These are phyloP conservation scores for Diplogelasinospora grovesii DNA, from an alignment of 495 filamentous ascomycete species.

Conservation along the genomic window DNA sequence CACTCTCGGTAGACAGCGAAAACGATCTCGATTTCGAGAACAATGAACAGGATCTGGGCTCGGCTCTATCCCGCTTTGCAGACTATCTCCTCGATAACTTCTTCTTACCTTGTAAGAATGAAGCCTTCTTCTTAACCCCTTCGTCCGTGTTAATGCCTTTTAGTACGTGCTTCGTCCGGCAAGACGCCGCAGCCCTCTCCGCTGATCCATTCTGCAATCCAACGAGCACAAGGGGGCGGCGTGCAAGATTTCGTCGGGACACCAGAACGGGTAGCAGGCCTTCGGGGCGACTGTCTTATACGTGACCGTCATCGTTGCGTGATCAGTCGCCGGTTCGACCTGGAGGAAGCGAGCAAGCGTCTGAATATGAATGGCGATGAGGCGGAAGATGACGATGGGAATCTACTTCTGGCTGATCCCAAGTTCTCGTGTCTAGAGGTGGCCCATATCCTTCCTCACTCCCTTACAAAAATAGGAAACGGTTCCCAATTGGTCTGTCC, in stretches of 20 bases:
- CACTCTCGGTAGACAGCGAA: neutral
- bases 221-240: neutral
- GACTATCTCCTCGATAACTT: conserved; percentile 1
- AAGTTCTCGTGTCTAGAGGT: neutral
- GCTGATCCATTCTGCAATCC: neutral
- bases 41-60: neutral
- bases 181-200: neutral
- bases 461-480: neutral
- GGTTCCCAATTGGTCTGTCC: too few relatives aligned
- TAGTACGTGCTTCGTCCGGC: neutral
- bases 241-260: neutral
- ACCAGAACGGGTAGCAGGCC: neutral
- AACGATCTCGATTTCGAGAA: neutral
- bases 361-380: neutral
- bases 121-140: neutral
- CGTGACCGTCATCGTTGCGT: neutral
- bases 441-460: neutral
- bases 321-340: neutral
- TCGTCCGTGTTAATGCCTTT: neutral
- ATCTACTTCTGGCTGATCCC: neutral
- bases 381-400: neutral
- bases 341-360: neutral
- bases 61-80: neutral
- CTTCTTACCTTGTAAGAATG: conserved; percentile 1
- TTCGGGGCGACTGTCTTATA: neutral